Base-by-base conservation (phyloP, 192 early-diverging fungal species). In the Coemansia sp. region DNA sequence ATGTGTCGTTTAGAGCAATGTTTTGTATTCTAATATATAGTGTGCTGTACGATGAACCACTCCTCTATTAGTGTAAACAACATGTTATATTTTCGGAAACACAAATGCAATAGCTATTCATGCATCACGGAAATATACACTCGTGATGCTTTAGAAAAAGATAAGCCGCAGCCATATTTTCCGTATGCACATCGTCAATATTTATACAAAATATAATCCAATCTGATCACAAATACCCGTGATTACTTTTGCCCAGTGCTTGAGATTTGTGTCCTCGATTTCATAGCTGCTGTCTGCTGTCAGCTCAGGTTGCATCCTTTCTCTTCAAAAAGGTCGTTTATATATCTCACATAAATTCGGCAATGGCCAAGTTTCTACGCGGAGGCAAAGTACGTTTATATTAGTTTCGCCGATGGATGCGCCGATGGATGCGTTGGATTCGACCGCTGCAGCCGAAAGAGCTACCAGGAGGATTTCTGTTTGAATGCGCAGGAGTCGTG, bases 331-430 rank as follows among this genome's bases (percentile, higher is more conserved):
- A 56, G 46, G 14, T 47, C 55, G 56, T 38, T 50, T 63, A 46
- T 56, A 62, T 62, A 36, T 60, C 31, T 25, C 31, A 34, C 62
- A 49, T 53, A 49, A 62, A 57, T 58, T 47, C 58, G 50, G 59
- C 62, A 74, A 75, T 75, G 73, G 73, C 73, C 51, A 75, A 75
- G 73, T 75, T 75, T 56, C 59, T 75, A 67, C 73, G 73, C 59
- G 63, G 67, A 63, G 73, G 73, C 73, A 75, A 75, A 69, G 73
- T 75, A 69, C 67, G 73, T 75, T 68, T 51, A 4, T 15, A n/a
- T 9, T 50, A 50, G 48, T 60, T 59, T 49, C 49, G 38, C 10
- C 49, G 42, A 66, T 70, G 61, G 66, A 68, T 68, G 58, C 66
- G 50, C 36, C 18, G 28, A 14, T 56, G 40, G 54, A 47, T 49